Base-by-base conservation (phyloP, 2,329 filamentous ascomycete species). In the Calycina marina region DNA sequence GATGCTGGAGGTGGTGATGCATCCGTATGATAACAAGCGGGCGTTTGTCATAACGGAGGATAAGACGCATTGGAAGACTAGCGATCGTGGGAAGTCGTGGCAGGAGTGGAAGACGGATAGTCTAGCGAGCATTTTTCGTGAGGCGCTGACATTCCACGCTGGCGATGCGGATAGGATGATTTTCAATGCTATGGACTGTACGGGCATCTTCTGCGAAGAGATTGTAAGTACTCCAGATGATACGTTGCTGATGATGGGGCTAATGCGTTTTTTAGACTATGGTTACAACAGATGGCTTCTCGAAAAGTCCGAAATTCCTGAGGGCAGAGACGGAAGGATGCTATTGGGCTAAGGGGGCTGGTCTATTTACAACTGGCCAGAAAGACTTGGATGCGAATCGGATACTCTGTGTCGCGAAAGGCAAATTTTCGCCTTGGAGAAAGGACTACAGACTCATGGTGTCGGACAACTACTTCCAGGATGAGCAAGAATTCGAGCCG, bases 251-350 rank as follows among this genome's bases (percentile, higher is more conserved):
- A n/a, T n/a, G n/a, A n/a, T n/a, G n/a, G n/a, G n/a, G n/a, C n/a
- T n/a, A n/a, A n/a, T n/a, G n/a, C n/a, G n/a, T n/a, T n/a, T n/a
- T n/a, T n/a, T 33, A 54, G 51, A 42, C 69, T 33, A 62, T 65
- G 50, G 94, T 93, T 54, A 96, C 90, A 3, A 75, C 67, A 10
- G 78, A 96, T 55, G 83, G 83, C 42, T 98, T 98, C 61, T 65
- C 77, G 42, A 69, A 67, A 4, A 57, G 67, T 26, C 68, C 72
- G 31, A 67, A 79, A 43, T 56, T 65, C 4, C 64, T 94, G 37
- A 69, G 78, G 32, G 62, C 69, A 25, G 69, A 75, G 43, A 81
- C 81, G 2, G 64, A 72, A 30, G 77, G 79, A 39, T 98, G 90
- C 55, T 72, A 77, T 54, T 98, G 88, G 84, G 88, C 90, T 31